Base-by-base conservation (phyloP, 2,329 filamentous ascomycete species). In the Alternaria arborescens region DNA sequence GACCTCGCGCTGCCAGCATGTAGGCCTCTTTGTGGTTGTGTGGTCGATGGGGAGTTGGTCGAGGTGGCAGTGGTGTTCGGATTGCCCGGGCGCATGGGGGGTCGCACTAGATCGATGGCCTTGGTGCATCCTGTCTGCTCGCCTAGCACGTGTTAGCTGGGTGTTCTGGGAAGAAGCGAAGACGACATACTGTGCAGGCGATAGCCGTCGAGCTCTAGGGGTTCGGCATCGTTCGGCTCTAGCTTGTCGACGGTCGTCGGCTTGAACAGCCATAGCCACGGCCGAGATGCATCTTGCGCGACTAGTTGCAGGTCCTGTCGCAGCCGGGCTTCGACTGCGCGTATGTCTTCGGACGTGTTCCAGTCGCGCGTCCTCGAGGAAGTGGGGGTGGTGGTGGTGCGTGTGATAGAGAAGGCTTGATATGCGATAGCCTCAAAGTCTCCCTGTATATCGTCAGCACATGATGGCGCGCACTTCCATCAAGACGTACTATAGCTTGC, bases 401-500 rank as follows among this genome's bases (percentile, higher is more conserved):
- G 71, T 18, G 69, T 61, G 55, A 77, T 59, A 6, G 75, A 74
- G 66, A 78, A 71, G 66, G 76, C 74, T 61, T 77, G 76, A 55
- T 72, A 78, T 59, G 72, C 72, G 67, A 78, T 62, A 52, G 75
- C 75, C 66, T 78, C 75, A 52, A 76, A 77, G 64, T 76, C 74
- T 67, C 74, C 75, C 76, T 78, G 60, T 14, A 24, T 18, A 14
- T 16, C 14, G 67, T 75, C 48, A 74, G 71, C 57, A 44, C 16
- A 22, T 44, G 14, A 4, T 7, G 12, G 42, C 32, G 52, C 32
- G 8, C 16, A 3, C 4, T 0, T 0, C n/a, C 1, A 1, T 22
- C 16, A 11, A 30, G 20, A 28, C 72, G 52, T 63, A 78, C 76
- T 66, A 79, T 75, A 71, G 71, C 74, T 68, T 78, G 76, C 71